Evolutionary conservation across 768 basidiomycete genomes (phyloP).

Genomic region (Baorangia bicolor): DNA sequence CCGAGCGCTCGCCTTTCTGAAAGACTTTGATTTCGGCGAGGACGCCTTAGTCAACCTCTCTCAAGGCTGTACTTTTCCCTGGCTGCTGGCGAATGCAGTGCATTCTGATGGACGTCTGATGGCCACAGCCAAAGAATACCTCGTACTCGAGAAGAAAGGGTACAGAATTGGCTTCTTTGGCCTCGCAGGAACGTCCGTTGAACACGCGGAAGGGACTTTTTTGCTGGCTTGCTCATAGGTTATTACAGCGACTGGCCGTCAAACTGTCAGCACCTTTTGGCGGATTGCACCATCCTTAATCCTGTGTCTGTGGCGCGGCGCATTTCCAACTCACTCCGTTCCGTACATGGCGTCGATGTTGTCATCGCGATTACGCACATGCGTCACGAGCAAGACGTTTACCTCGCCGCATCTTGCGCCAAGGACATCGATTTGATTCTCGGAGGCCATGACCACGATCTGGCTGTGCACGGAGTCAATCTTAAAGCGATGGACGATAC

Average conservation of each 20-base stretch:
- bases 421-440: slow-evolving; percentile 7
- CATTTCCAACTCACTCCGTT: slow-evolving; percentile 1
- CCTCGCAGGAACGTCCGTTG: slow-evolving; percentile 11
- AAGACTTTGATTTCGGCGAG: slow-evolving; percentile 10
- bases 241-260: slow-evolving; percentile 3
- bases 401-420: not conserved
- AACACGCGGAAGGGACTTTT: not conserved
- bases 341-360: not conserved
- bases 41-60: slow-evolving; percentile 4
- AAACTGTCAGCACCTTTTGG: slow-evolving; percentile 7
- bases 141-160: slow-evolving; percentile 4
- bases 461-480: slow-evolving; percentile 8
- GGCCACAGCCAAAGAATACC: slow-evolving; percentile 6
- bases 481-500: not conserved
- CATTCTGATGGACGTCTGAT: not conserved
- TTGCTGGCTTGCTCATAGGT: not conserved
- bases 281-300: slow-evolving; percentile 4
- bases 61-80: slow-evolving; percentile 7
- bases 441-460: slow-evolving; percentile 10
- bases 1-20: not conserved
- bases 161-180: slow-evolving; percentile 7
- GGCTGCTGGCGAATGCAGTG: slow-evolving; percentile 12
- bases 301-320: slow-evolving; percentile 10
- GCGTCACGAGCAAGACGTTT: slow-evolving; percentile 8
- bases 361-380: slow-evolving; percentile 14